Conservation (phyloP, 1,284 basidiomycete genomes). For the Gomphus bonarii region DNA sequence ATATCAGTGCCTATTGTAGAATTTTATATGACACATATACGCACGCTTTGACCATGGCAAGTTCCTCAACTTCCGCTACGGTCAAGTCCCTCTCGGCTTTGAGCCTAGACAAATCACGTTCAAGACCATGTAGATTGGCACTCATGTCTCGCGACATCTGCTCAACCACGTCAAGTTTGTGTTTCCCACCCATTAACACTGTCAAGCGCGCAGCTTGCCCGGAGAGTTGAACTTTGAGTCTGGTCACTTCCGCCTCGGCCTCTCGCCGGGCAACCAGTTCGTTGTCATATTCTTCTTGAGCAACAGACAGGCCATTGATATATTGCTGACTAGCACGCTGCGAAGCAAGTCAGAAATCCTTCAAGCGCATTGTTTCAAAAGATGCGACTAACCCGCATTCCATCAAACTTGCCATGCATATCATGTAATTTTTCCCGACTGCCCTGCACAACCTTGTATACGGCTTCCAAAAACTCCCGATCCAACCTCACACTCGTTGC, state of each 20-base stretch:
- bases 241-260: conserved; percentile 84
- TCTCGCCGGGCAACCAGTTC: conserved; percentile 83
- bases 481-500: conserved; percentile 65
- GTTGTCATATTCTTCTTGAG: conserved; percentile 87
- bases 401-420: conserved; percentile 73
- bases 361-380: conserved; percentile 5
- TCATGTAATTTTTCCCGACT: conserved; percentile 53
- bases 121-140: conserved; percentile 67
- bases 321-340: conserved; percentile 85
- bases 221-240: conserved; percentile 75
- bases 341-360: neutral
- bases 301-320: conserved; percentile 84
- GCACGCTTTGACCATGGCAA: conserved; percentile 65
- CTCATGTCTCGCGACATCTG: conserved; percentile 73
- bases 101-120: conserved; percentile 80
- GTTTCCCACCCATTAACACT: conserved; percentile 69
- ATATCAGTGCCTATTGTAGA: neutral
- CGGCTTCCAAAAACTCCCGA: conserved; percentile 60
- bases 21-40: conserved; percentile 15
- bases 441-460: conserved; percentile 61
- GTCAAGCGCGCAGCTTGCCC: conserved; percentile 85
- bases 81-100: conserved; percentile 86
- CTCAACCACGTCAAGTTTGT: conserved; percentile 68
- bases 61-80: conserved; percentile 87
- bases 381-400: conserved; percentile 61